phyloP scores from a whole-genome alignment of 345 rosid genomes.

The Rhizophora mangle region DNA sequence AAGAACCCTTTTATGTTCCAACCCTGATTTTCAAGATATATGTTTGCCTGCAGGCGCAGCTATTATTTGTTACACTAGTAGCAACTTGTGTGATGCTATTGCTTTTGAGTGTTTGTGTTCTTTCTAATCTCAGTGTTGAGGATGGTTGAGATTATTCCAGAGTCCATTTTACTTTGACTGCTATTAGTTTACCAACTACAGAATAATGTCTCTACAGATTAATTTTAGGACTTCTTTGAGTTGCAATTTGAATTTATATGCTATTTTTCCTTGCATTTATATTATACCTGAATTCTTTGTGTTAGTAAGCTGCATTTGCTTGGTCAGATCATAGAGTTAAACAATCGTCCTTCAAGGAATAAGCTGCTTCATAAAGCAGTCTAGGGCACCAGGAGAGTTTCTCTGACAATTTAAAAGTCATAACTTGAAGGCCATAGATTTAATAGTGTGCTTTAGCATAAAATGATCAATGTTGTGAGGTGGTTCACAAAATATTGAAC shows the following conservation, averaged over 20 bases:
- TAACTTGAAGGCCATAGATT: neutral
- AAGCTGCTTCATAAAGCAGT: too few species aligned
- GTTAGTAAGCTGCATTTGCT: neutral
- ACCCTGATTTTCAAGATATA: neutral
- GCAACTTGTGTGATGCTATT: neutral
- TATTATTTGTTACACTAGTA: neutral
- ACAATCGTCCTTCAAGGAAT: too few species aligned
- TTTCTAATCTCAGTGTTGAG: neutral
- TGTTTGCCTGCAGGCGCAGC: neutral
- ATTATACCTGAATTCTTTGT: neutral
- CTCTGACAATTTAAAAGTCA: too few species aligned
- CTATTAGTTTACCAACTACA: constrained; percentile 1
- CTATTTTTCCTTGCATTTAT: constrained; percentile 3
- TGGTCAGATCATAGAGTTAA: too few species aligned
- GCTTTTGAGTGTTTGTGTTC: neutral
- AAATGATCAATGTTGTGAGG: neutral
- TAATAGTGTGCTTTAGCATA: neutral
- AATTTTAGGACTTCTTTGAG: neutral
- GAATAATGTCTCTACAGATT: neutral
- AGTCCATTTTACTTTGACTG: neutral
- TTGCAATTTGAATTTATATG: neutral
- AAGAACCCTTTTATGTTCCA: constrained; percentile 32
- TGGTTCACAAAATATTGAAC: neutral
- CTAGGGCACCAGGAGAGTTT: too few species aligned
- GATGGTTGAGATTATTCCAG: neutral